Evolutionary conservation across 2,329 filamentous ascomycete genomes (phyloP).

Genomic region (Chaetomium sp.): DNA sequence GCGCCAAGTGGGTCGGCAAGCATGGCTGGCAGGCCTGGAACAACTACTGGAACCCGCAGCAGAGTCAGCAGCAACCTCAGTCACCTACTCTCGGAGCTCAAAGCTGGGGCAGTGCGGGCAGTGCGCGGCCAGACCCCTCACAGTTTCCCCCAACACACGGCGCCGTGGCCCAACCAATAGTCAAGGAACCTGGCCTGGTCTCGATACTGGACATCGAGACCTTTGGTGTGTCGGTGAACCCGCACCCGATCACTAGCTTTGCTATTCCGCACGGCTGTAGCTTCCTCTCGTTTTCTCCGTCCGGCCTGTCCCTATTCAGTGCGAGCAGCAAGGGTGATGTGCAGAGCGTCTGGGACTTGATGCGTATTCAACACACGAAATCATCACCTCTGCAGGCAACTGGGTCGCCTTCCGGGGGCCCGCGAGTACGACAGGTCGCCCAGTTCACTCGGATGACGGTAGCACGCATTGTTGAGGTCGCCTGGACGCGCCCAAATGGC

Average conservation of each 20-base stretch:
- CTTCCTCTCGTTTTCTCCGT: slow-evolving; percentile 71
- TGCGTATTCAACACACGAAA: slow-evolving; percentile 57
- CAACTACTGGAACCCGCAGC: slow-evolving; percentile 63
- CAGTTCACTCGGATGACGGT: slow-evolving; percentile 89
- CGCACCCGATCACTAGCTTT: slow-evolving; percentile 65
- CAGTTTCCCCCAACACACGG: slow-evolving; percentile 75
- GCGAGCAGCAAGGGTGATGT: slow-evolving; percentile 79
- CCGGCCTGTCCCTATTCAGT: slow-evolving; percentile 67
- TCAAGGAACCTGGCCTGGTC: slow-evolving; percentile 65
- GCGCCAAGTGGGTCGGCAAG: slow-evolving; percentile 69
- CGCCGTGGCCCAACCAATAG: slow-evolving; percentile 47
- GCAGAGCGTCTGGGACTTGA: slow-evolving; percentile 74
- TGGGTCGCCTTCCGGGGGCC: slow-evolving; percentile 42
- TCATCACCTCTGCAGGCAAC: slow-evolving; percentile 52
- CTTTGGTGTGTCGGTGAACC: slow-evolving; percentile 45
- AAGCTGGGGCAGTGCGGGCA: slow-evolving; percentile 38
- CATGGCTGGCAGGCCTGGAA: slow-evolving; percentile 73
- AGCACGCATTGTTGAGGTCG: slow-evolving; percentile 82
- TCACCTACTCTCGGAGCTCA: slow-evolving; percentile 39
- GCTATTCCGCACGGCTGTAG: slow-evolving; percentile 68
- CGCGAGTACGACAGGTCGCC: slow-evolving; percentile 73
- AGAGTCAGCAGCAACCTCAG: slow-evolving; percentile 40
- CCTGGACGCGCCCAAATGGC: slow-evolving; percentile 75
- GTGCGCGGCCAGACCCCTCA: slow-evolving; percentile 33
- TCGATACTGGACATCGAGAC: slow-evolving; percentile 66